Evolutionary conservation across 208 protist genomes (phyloP).

Genomic region (Leishmania gerbilli): DNA sequence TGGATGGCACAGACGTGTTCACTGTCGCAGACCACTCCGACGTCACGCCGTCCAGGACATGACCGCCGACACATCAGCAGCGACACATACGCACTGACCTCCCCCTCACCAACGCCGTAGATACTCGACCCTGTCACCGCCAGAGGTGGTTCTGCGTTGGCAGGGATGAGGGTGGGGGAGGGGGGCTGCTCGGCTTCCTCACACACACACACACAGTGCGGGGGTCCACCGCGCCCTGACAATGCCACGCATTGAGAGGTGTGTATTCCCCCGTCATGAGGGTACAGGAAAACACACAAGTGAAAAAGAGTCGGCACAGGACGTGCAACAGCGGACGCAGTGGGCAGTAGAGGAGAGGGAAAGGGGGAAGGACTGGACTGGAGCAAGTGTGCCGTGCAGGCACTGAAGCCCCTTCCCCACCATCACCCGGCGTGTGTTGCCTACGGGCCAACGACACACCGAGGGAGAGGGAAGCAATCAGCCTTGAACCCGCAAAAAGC

Average conservation of each 20-base stretch:
- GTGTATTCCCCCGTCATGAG: neutral
- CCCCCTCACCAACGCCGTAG: neutral
- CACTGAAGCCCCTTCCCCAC: neutral
- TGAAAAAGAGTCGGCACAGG: neutral
- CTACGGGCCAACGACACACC: neutral
- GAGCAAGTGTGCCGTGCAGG: neutral
- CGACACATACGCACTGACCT: neutral
- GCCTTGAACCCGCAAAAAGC: neutral
- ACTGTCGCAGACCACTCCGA: neutral
- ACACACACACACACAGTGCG: neutral
- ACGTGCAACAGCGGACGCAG: neutral
- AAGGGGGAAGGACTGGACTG: neutral
- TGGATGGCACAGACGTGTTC: neutral
- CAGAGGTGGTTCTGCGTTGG: neutral
- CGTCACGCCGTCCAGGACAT: neutral
- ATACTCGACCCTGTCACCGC: neutral
- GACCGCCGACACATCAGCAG: neutral
- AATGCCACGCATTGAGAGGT: neutral
- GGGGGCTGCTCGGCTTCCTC: neutral
- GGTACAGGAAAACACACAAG: neutral
- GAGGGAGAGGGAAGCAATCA: neutral
- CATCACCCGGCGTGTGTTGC: neutral
- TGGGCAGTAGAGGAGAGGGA: neutral
- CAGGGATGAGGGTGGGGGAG: neutral
- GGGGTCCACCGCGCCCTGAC: neutral